Conservation (phyloP, 345 rosid species). For the Euclidium syriacum region DNA sequence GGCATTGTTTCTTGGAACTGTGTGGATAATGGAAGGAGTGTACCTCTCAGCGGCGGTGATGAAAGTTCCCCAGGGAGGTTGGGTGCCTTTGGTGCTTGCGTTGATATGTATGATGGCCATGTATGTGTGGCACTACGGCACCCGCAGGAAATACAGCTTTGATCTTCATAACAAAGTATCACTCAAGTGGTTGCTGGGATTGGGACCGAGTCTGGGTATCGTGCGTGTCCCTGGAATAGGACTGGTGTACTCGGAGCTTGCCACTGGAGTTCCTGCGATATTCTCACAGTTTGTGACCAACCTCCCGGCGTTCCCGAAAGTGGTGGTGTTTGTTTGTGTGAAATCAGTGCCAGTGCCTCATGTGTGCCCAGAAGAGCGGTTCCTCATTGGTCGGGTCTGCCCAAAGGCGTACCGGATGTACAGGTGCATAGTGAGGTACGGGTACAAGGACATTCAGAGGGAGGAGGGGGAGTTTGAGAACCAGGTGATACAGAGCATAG, state of each 20-base stretch:
- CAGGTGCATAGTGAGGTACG: conserved; percentile 91
- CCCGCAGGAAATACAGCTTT: conserved; percentile 79
- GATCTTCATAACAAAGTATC: conserved; percentile 97
- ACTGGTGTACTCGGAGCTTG: conserved; percentile 84
- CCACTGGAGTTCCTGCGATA: conserved; percentile 89
- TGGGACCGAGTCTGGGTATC: conserved; percentile 95
- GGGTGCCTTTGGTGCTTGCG: conserved; percentile 82
- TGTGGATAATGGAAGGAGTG: conserved; percentile 70
- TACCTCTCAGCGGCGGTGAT: conserved; percentile 80
- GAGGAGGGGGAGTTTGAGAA: conserved; percentile 82
- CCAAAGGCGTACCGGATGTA: conserved; percentile 95
- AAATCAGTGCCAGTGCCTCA: conserved; percentile 93
- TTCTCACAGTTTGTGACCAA: conserved; percentile 96
- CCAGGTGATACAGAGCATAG: conserved; percentile 81
- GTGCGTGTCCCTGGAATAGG: conserved; percentile 97
- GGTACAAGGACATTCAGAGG: conserved; percentile 85
- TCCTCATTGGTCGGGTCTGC: conserved; percentile 87
- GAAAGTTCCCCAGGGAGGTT: conserved; percentile 85
- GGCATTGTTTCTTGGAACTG: conserved; percentile 51
- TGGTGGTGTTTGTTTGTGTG: conserved; percentile 85
- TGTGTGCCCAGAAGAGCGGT: conserved; percentile 87
- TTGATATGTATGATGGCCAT: conserved; percentile 60
- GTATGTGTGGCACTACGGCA: conserved; percentile 94
- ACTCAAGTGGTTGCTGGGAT: conserved; percentile 77
- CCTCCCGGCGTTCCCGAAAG: conserved; percentile 91